Base-by-base conservation (phyloP, 441 rosid species). In the Bruguiera hainesii region DNA sequence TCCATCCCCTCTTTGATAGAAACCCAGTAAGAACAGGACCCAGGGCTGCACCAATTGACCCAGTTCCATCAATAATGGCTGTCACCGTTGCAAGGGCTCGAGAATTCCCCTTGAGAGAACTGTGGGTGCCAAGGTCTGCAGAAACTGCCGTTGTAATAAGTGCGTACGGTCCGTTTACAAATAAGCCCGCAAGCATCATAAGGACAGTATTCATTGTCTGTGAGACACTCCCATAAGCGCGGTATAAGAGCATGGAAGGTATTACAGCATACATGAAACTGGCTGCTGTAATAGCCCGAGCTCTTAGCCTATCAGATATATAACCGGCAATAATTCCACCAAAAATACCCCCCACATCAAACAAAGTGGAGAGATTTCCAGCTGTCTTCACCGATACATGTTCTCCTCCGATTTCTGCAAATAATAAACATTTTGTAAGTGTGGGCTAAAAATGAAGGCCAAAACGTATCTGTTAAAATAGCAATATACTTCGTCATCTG, bases 51-150 rank as follows among this genome's bases (percentile, higher is more conserved):
- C 98, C 97, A 51, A 83, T 86, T 55, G 97, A 94, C 56, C 98
- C 97, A 31, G 96, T 94, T 10, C 98, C 97, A 74, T 94, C 96
- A 57, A 94, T 88, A 48, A 94, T 91, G 3, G 98, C 98, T 63
- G 97, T 88, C 46, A 91, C 98, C 0, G 98, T 94, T 4, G 97
- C 98, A 62, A 94, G 81, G 5, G 96, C 98, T 64, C 98, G 90
- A 18, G 96, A 91, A 78, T 89, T 88, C 29, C 97, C 97, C 76
- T 79, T 89, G 6, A 88, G 81, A 65, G 92, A 91, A 73, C 85
- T 80, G 80, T 91, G 97, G 0, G 98, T 89, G 9, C 98, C 98
- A 19, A 94, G 96, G 75, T 90, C 97, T 3, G 89, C 93, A 19
- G 97, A 90, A 55, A 90, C 97, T 59, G 97, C 93, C 46, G 97